Percentiles rank a stretch among this genome's conserved stretches.
Evolutionary conservation across 2,329 filamentous ascomycete genomes (phyloP).

Genomic region (Dothideomycetes sp.): DNA sequence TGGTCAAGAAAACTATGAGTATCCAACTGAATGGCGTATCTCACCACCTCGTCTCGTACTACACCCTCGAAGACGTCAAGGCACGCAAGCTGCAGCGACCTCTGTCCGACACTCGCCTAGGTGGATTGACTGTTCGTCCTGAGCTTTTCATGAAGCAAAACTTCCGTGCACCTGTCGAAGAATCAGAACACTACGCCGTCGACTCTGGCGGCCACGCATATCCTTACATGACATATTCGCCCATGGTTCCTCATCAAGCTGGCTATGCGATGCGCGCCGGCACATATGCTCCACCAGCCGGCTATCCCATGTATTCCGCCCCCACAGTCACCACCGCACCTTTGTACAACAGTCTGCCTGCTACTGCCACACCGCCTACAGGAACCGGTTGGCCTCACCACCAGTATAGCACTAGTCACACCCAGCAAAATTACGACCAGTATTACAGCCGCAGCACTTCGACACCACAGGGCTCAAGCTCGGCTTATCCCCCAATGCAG

Average conservation of each 20-base stretch:
- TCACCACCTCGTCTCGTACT: conserved; percentile 85
- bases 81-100: conserved; percentile 51
- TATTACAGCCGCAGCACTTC: conserved; percentile 22
- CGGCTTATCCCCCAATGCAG: conserved; percentile 9
- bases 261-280: conserved; percentile 24
- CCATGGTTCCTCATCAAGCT: conserved; percentile 19
- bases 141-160: conserved; percentile 32
- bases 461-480: conserved; percentile 18
- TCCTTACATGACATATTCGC: conserved; percentile 25
- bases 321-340: conserved; percentile 17
- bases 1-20: conserved; percentile 91
- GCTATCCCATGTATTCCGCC: conserved; percentile 25
- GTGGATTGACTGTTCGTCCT: conserved; percentile 27
- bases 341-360: conserved; percentile 22
- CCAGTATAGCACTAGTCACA: conserved; percentile 15
- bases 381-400: conserved; percentile 17
- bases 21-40: conserved; percentile 63
- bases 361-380: conserved; percentile 21
- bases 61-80: conserved; percentile 71
- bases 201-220: conserved; percentile 25
- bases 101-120: conserved; percentile 40
- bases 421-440: conserved; percentile 19
- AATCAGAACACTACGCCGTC: conserved; percentile 29
- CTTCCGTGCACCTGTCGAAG: conserved; percentile 30
- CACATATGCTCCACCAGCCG: conserved; percentile 20